These are phyloP conservation scores for Draba incana DNA, from an alignment of 345 rosid genomes.

Conservation along the genomic window DNA sequence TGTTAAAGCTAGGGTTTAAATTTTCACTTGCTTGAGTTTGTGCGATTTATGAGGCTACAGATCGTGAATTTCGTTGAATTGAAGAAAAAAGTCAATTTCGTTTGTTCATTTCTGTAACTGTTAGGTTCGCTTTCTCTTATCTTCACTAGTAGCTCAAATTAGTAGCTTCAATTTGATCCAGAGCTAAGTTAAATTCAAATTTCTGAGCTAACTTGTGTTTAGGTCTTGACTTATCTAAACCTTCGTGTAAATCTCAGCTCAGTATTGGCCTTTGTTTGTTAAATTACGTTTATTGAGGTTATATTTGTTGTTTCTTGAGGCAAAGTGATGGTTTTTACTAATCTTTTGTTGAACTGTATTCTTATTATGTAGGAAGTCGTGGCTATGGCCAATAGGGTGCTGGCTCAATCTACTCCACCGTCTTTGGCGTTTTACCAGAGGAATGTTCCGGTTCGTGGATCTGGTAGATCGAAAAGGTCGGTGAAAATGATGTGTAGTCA, in stretches of 20 bases:
- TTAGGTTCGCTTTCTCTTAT: neutral
- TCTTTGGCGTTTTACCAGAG: slow-evolving; percentile 53
- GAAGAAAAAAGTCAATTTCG: slow-evolving; percentile 14
- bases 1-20: slow-evolving; percentile 34
- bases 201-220: neutral
- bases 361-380: slow-evolving; percentile 24
- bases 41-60: neutral
- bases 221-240: slow-evolving; percentile 1
- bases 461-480: slow-evolving; percentile 53
- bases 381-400: slow-evolving; percentile 76
- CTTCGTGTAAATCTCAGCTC: slow-evolving; percentile 1
- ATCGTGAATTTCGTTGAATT: slow-evolving; percentile 2
- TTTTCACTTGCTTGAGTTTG: slow-evolving; percentile 2
- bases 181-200: no score
- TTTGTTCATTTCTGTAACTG: slow-evolving; percentile 25
- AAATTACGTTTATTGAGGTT: no score
- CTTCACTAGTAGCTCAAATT: neutral
- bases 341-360: neutral
- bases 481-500: slow-evolving; percentile 53
- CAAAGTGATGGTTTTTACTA: neutral
- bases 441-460: slow-evolving; percentile 51
- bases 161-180: neutral
- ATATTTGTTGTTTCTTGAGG: slow-evolving; percentile 15
- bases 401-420: slow-evolving; percentile 70
- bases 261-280: neutral